phyloP scores from a whole-genome alignment of 805 yeast species.

The Candida gorgasii region DNA sequence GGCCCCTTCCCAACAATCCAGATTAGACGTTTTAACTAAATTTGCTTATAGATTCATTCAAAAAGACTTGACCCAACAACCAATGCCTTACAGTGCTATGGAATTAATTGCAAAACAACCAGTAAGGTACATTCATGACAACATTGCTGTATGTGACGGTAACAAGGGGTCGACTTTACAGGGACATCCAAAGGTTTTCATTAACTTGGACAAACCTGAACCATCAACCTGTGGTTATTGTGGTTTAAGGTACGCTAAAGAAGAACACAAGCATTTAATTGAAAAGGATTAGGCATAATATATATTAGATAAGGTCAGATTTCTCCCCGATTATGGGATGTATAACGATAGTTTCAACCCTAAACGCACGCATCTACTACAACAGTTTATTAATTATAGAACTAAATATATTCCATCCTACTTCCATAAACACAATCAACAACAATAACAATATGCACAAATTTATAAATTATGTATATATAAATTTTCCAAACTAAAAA shows the following conservation, averaged over 20 bases:
- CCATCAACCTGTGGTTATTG: conserved; percentile 80
- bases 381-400: conserved; percentile 4
- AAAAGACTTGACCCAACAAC: conserved; percentile 65
- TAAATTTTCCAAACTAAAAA: conserved; percentile 8
- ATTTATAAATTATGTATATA: conserved; percentile 7
- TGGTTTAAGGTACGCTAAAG: conserved; percentile 65
- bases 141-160: conserved; percentile 83
- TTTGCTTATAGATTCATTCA: conserved; percentile 69
- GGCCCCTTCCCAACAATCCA: conserved; percentile 67
- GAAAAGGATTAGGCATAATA: conserved; percentile 22
- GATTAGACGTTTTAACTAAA: conserved; percentile 52
- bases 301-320: conserved; percentile 1
- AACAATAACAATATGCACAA: conserved; percentile 5
- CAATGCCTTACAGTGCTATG: conserved; percentile 81
- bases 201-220: conserved; percentile 76
- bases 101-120: conserved; percentile 79
- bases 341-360: too few species aligned
- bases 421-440: conserved; percentile 7
- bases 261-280: conserved; percentile 44
- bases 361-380: too few species aligned
- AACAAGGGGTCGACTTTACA: conserved; percentile 64
- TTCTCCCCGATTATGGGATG: too few species aligned
- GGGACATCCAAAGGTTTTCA: conserved; percentile 83
- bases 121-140: conserved; percentile 54
- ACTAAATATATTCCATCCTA: conserved; percentile 5